Base-by-base conservation (phyloP, 495 filamentous ascomycete genomes). In the Aspergillus panamensis region DNA sequence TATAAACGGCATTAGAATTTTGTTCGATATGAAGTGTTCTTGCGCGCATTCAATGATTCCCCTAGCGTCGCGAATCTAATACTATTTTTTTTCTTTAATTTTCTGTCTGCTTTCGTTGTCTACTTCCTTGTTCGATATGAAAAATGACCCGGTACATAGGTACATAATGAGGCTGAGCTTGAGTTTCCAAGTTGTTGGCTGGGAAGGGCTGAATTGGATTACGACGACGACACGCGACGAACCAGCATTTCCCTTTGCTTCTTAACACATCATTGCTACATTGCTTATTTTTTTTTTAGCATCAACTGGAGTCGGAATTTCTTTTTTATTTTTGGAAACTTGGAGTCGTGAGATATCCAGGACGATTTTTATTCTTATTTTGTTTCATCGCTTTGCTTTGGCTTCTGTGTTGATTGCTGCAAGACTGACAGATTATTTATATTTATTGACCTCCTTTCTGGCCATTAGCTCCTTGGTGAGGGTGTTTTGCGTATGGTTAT, bases 1-100 rank as follows among this genome's bases (percentile, higher is more conserved):
- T 77, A 77, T 64, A 77, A 77, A 69, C 74, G 69, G 51, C 69
- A 75, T 62, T 77, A 59, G 51, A 33, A 42, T 50, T 43, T 13
- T 52, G 51, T 52, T 43, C 16, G 16, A 20, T 45, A 7, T 21
- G 7, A 13, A 17, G 19, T 5, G 53, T 53, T 16, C 16, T 13
- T 25, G 25, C 25, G 25, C 25, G 2, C 25, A 43, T 50, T 57
- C 31, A 61, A 44, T 53, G 51, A 53, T 54, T 57, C 51, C 51
- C 25, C 56, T 29, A 19, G 25, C 10, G 29, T 9, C 32, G 48
- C 56, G 48, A 48, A 31, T 47, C 45, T 48, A 35, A 4, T n/a
- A n/a, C n/a, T n/a, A 32, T 59, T 32, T 31, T 49, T 59, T 20
- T 58, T 14, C 20, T 32, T 55, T 32, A 20, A 14, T 39, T 47